Conservation (phyloP, 2,329 filamentous ascomycete species). For the Ceratocystis destructans region DNA sequence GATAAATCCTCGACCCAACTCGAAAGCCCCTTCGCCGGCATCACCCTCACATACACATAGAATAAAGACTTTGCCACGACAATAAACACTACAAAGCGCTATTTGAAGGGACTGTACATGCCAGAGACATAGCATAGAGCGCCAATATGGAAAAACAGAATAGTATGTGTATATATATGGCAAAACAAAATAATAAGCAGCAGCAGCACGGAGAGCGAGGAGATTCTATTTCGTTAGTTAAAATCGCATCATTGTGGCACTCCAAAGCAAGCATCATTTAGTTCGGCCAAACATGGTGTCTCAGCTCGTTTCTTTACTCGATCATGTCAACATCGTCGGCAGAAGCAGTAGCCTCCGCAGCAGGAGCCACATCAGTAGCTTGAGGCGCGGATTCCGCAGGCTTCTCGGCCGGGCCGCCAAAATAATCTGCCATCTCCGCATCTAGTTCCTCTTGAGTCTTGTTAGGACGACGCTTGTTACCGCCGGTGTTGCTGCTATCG, state of each 20-base stretch:
- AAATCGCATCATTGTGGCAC: not conserved
- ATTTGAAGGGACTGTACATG: too few relatives aligned
- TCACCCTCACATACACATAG: not conserved
- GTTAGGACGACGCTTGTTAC: slow-evolving; percentile 45
- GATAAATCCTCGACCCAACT: slow-evolving; percentile 7
- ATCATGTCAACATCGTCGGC: slow-evolving; percentile 59
- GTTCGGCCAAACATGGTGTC: not conserved
- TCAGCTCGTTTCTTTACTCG: slow-evolving; percentile 31
- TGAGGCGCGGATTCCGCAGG: slow-evolving; percentile 19
- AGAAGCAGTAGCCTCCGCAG: slow-evolving; percentile 8
- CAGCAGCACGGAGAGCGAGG: not conserved
- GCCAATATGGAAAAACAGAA: not conserved
- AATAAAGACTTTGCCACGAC: not conserved
- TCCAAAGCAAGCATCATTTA: not conserved
- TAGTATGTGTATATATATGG: not conserved
- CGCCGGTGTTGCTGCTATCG: slow-evolving; percentile 27
- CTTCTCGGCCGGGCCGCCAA: slow-evolving; percentile 34
- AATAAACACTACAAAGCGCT: not conserved
- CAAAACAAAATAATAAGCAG: not conserved
- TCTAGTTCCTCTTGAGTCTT: slow-evolving; percentile 90
- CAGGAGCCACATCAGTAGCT: not conserved
- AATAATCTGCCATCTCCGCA: slow-evolving; percentile 96
- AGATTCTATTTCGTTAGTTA: not conserved
- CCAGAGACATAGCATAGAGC: too few relatives aligned
- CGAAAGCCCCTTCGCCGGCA: slow-evolving; percentile 17